phyloP scores from a whole-genome alignment of 2,329 filamentous ascomycete species.

The Alternaria alternata region DNA sequence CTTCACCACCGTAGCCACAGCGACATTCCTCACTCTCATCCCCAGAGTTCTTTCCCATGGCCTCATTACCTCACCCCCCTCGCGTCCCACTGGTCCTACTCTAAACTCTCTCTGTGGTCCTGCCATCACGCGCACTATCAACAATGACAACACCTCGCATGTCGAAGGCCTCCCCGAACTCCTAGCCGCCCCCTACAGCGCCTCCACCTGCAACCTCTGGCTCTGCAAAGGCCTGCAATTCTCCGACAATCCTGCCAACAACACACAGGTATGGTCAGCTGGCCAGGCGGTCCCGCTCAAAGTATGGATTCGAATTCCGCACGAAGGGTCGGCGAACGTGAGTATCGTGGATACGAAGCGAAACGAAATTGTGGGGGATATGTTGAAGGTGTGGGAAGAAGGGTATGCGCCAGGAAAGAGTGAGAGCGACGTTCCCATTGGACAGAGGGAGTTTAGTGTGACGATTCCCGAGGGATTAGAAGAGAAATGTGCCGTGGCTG shows the following conservation, averaged over 20 bases:
- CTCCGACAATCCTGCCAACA: conserved; percentile 63
- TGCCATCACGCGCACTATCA: conserved; percentile 61
- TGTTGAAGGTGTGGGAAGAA: conserved; percentile 39
- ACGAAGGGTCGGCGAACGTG: conserved; percentile 66
- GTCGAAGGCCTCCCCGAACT: conserved; percentile 54
- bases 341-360: conserved; percentile 64
- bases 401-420: conserved; percentile 37
- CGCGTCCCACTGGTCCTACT: conserved; percentile 60
- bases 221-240: conserved; percentile 67
- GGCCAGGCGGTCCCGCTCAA: conserved; percentile 54
- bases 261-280: conserved; percentile 59
- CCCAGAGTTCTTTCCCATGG: conserved; percentile 56
- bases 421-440: conserved; percentile 45
- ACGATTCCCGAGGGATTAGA: conserved; percentile 60
- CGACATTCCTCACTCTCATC: conserved; percentile 21
- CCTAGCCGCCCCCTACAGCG: conserved; percentile 54
- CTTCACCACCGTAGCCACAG: conserved; percentile 18
- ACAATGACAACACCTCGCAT: conserved; percentile 53
- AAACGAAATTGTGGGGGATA: conserved; percentile 60
- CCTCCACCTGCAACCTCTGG: conserved; percentile 59
- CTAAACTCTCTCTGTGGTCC: conserved; percentile 61
- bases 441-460: conserved; percentile 60
- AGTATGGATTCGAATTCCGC: conserved; percentile 60
- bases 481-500: conserved; percentile 55
- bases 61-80: conserved; percentile 59